phyloP scores from a whole-genome alignment of 768 basidiomycete species.

The Russula brevipes region DNA sequence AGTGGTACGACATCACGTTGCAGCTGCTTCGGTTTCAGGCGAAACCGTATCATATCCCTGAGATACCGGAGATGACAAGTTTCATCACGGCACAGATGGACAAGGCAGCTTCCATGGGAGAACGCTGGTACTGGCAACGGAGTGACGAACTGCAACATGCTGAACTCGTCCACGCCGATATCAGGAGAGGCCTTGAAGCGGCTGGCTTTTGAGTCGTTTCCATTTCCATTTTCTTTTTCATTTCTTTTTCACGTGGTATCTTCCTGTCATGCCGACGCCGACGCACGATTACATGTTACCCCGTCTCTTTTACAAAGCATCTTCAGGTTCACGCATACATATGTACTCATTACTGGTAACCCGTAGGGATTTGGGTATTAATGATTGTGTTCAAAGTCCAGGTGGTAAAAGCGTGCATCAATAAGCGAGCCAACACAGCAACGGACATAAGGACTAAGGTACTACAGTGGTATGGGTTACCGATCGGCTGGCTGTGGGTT shows the following conservation, averaged over 20 bases:
- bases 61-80: conserved; percentile 41
- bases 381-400: conserved; percentile 24
- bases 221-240: neutral
- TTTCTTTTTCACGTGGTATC: conserved; percentile 5
- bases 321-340: neutral
- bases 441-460: conserved; percentile 26
- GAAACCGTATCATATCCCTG: conserved; percentile 44
- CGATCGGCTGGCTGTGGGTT: conserved; percentile 18
- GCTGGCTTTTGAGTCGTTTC: conserved; percentile 50
- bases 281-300: neutral
- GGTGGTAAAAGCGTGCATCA: conserved; percentile 36
- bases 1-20: conserved; percentile 50
- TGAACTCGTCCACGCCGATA: conserved; percentile 58
- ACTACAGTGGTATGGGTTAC: conserved; percentile 27
- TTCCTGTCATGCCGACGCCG: neutral
- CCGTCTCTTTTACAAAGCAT: neutral
- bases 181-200: conserved; percentile 60
- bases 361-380: conserved; percentile 12
- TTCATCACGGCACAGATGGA: conserved; percentile 48
- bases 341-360: conserved; percentile 11
- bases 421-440: conserved; percentile 35
- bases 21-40: conserved; percentile 55
- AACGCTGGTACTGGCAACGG: conserved; percentile 51
- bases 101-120: conserved; percentile 39
- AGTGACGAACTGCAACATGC: conserved; percentile 56